A percentile compares a stretch with the other conserved stretches of the same genome.
Evolutionary conservation across 805 yeast genomes (phyloP).

Genomic region (Metschnikowia kunwiensis): DNA sequence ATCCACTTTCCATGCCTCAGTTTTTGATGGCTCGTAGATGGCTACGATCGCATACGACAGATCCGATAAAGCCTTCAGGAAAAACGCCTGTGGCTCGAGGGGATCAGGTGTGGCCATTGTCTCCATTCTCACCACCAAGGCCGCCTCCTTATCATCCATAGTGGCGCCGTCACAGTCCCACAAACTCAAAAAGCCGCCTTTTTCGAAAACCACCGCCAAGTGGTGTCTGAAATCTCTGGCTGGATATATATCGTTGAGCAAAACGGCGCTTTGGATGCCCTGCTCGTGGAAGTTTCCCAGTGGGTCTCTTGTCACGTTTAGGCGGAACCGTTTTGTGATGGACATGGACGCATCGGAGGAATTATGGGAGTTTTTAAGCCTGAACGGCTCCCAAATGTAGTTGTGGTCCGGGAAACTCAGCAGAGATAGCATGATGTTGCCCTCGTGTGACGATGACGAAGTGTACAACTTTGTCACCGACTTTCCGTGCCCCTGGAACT

Average conservation of each 20-base stretch:
- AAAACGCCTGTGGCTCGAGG: slow-evolving; percentile 24
- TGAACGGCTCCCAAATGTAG: slow-evolving; percentile 42
- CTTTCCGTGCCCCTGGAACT: slow-evolving; percentile 83
- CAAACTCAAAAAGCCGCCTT: slow-evolving; percentile 42
- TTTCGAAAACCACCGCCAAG: slow-evolving; percentile 30
- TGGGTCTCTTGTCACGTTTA: slow-evolving; percentile 22
- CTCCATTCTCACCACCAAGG: slow-evolving; percentile 19
- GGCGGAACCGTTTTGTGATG: slow-evolving; percentile 32
- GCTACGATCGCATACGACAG: slow-evolving; percentile 45
- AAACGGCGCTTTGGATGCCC: slow-evolving; percentile 32
- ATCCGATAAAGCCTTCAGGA: slow-evolving; percentile 17
- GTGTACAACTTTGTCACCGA: slow-evolving; percentile 66
- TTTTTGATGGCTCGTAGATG: slow-evolving; percentile 38
- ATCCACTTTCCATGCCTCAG: slow-evolving; percentile 43
- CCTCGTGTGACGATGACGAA: slow-evolving; percentile 42
- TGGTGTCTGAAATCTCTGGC: slow-evolving; percentile 25
- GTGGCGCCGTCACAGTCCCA: slow-evolving; percentile 55
- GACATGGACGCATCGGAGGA: slow-evolving; percentile 19
- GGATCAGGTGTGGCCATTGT: slow-evolving; percentile 12
- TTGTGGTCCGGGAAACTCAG: slow-evolving; percentile 39
- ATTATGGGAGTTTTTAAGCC: slow-evolving; percentile 14
- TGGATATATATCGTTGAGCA: slow-evolving; percentile 30
- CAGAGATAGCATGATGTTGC: slow-evolving; percentile 33
- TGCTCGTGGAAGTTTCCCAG: slow-evolving; percentile 8
- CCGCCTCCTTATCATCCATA: slow-evolving; percentile 31